Evolutionary conservation across 208 protist species (phyloP).

Genomic region (Trypanosoma caninum): DNA sequence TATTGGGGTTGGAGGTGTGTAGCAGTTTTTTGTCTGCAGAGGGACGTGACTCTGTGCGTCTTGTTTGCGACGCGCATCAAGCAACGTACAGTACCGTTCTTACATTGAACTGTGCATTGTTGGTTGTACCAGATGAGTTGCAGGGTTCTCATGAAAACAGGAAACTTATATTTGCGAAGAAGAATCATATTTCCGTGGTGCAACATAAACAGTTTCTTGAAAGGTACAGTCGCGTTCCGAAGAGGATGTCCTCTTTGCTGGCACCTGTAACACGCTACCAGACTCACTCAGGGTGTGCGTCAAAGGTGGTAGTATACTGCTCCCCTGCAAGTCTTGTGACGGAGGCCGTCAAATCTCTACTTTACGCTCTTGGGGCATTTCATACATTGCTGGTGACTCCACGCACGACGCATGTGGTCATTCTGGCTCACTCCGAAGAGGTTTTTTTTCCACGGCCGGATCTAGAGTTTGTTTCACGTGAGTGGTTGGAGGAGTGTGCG

Average conservation of each 20-base stretch:
- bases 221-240: neutral
- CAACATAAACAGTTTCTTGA: constrained; percentile 10
- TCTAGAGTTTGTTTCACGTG: constrained; percentile 51
- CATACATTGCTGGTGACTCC: constrained; percentile 9
- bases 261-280: neutral
- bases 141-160: neutral
- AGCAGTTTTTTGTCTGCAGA: constrained; percentile 30
- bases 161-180: constrained; percentile 17
- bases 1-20: constrained; percentile 44
- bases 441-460: constrained; percentile 45
- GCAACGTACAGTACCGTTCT: constrained; percentile 37
- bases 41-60: constrained; percentile 29
- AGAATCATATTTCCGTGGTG: constrained; percentile 12
- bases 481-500: constrained; percentile 45
- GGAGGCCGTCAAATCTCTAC: constrained; percentile 1
- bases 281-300: neutral
- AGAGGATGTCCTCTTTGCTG: neutral
- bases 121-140: constrained; percentile 29
- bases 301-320: constrained; percentile 9
- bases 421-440: constrained; percentile 10
- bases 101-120: constrained; percentile 32
- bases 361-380: neutral
- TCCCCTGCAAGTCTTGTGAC: constrained; percentile 16
- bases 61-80: constrained; percentile 20
- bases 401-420: constrained; percentile 54